These are phyloP conservation scores for Fusarium coicis DNA, from an alignment of 2,329 filamentous ascomycete species.

Conservation along the genomic window DNA sequence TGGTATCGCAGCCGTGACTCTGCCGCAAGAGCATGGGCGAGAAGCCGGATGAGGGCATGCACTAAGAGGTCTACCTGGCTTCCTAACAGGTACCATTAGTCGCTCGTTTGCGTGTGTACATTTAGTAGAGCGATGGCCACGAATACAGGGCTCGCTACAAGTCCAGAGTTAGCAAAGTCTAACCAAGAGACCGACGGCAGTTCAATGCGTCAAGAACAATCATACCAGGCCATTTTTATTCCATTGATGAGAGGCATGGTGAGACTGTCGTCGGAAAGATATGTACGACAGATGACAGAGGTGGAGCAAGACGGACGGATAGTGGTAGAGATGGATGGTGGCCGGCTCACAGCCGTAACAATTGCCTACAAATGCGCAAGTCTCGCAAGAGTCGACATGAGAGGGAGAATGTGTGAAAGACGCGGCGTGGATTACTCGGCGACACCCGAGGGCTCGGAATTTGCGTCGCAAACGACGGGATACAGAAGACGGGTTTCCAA, in stretches of 20 bases:
- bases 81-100: conserved; percentile 76
- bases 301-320: conserved; percentile 18
- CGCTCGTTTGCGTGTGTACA: conserved; percentile 76
- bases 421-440: conserved; percentile 15
- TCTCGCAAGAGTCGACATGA: conserved; percentile 31
- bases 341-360: conserved; percentile 33
- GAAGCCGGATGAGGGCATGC: conserved; percentile 74
- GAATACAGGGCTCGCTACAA: conserved; percentile 76
- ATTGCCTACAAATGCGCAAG: conserved; percentile 22
- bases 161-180: conserved; percentile 23
- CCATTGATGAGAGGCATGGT: conserved; percentile 76
- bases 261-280: conserved; percentile 20
- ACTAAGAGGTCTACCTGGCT: conserved; percentile 76
- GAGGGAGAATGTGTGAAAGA: conserved; percentile 4
- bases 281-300: conserved; percentile 25
- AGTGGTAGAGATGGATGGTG: conserved; percentile 15
- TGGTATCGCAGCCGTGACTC: conserved; percentile 73
- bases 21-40: conserved; percentile 69
- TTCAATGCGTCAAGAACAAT: conserved; percentile 24
- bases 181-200: not conserved
- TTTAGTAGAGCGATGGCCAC: conserved; percentile 80
- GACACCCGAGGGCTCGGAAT: conserved; percentile 15
- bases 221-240: conserved; percentile 79
- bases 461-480: conserved; percentile 23
- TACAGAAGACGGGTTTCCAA: conserved; percentile 6